Percentiles rank a stretch among this genome's conserved stretches.
Conservation (phyloP, 2,329 filamentous ascomycete species). For the Hymenoscyphus fraxineus region DNA sequence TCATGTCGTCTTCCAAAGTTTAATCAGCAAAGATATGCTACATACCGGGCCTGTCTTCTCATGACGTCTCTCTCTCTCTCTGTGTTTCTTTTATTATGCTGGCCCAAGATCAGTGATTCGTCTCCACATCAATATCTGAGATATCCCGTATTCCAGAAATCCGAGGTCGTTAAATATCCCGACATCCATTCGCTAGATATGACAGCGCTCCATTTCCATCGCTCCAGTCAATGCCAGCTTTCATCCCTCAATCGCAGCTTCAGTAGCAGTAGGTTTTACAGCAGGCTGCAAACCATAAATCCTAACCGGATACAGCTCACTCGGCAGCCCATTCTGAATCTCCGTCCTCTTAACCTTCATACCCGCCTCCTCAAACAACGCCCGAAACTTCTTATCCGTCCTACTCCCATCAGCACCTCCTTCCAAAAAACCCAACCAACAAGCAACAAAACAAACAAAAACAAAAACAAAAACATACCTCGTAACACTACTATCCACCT, state of each 20-base stretch:
- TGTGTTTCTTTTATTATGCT: background rate
- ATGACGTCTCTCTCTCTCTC: background rate
- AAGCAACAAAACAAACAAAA: background rate
- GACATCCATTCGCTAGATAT: background rate
- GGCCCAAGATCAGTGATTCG: background rate
- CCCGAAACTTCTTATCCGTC: constrained; percentile 66
- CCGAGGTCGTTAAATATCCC: background rate
- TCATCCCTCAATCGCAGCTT: background rate
- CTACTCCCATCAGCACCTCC: constrained; percentile 38
- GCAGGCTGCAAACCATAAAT: constrained; percentile 63
- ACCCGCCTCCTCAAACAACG: constrained; percentile 66
- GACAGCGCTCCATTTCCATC: background rate
- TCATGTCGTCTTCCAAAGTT: background rate
- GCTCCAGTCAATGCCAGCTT: background rate
- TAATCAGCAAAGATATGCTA: background rate
- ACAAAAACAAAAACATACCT: constrained; percentile 48
- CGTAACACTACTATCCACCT: constrained; percentile 72
- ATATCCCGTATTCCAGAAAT: background rate
- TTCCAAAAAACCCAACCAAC: background rate
- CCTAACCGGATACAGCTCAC: constrained; percentile 65
- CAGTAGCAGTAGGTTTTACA: background rate
- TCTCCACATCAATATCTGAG: background rate
- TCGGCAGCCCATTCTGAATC: constrained; percentile 63
- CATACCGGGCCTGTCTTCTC: background rate
- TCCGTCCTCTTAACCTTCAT: constrained; percentile 67